Conservation (phyloP, 2,329 filamentous ascomycete genomes). For the Cladosporium sp. region DNA sequence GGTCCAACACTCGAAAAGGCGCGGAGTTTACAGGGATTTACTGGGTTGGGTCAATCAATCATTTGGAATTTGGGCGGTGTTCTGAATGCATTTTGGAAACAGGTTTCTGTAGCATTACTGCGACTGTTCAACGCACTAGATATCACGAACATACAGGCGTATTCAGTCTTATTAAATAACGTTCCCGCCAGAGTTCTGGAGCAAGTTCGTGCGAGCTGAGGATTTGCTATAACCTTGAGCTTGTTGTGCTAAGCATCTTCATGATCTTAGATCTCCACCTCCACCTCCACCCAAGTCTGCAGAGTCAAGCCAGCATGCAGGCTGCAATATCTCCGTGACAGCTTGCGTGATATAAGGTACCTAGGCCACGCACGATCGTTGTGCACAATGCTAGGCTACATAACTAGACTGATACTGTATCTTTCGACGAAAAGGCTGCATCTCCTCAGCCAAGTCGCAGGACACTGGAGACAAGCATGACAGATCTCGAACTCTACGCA, state of each 20-base stretch:
- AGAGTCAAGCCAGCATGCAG: background rate
- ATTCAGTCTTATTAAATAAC: no score
- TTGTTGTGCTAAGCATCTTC: no score
- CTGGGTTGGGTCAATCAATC: background rate
- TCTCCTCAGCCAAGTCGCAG: background rate
- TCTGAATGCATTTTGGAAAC: background rate
- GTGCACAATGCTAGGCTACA: background rate
- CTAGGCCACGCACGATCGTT: background rate
- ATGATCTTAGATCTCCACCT: no score
- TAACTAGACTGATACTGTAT: background rate
- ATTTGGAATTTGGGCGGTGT: background rate
- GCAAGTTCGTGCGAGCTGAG: no score
- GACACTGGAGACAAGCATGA: background rate
- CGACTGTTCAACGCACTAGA: background rate
- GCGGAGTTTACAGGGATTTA: background rate
- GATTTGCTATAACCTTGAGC: no score
- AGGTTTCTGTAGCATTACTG: conserved; percentile 5
- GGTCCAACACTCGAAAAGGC: conserved; percentile 1
- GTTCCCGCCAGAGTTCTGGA: no score
- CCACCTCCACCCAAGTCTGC: background rate
- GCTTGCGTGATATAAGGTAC: background rate
- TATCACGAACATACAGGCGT: background rate
- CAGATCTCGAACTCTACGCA: background rate
- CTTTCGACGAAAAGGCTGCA: background rate
- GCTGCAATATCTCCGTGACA: background rate